Evolutionary conservation across 2,329 filamentous ascomycete genomes (phyloP).

Genomic region (Biscogniauxia mediterranea): DNA sequence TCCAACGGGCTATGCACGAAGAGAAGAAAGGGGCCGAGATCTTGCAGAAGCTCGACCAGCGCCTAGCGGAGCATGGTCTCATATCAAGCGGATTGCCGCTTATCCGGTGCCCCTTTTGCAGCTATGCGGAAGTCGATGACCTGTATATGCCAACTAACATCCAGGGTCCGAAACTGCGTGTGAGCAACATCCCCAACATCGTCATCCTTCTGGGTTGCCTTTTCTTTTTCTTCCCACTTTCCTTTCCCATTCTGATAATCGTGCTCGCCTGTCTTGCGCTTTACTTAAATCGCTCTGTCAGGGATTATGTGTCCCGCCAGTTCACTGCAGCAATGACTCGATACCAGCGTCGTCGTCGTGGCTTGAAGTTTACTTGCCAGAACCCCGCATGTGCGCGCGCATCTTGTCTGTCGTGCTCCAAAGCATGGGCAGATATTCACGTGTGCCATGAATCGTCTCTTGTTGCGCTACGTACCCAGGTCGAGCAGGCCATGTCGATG

Average conservation of each 20-base stretch:
- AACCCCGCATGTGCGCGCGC: conserved; percentile 64
- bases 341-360: conserved; percentile 67
- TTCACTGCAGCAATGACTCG: conserved; percentile 63
- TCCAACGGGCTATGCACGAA: conserved; percentile 69
- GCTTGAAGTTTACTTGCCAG: conserved; percentile 75
- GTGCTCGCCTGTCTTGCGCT: conserved; percentile 45
- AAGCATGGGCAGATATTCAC: conserved; percentile 85
- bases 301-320: conserved; percentile 42
- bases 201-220: conserved; percentile 29
- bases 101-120: conserved; percentile 84
- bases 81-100: conserved; percentile 72
- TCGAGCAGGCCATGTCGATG: conserved; percentile 90
- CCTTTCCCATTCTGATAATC: conserved; percentile 54
- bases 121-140: conserved; percentile 85
- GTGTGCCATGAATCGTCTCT: conserved; percentile 83
- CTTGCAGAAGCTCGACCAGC: conserved; percentile 72
- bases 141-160: conserved; percentile 61
- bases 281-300: conserved; percentile 42
- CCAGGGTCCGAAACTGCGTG: conserved; percentile 55
- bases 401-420: conserved; percentile 80
- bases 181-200: conserved; percentile 47
- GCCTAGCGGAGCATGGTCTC: conserved; percentile 74
- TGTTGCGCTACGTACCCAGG: conserved; percentile 78
- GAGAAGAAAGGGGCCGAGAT: conserved; percentile 70
- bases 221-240: conserved; percentile 46